Evolutionary conservation across 129 eudicot species (phyloP).

Genomic region (Oenanthe sinensis): DNA sequence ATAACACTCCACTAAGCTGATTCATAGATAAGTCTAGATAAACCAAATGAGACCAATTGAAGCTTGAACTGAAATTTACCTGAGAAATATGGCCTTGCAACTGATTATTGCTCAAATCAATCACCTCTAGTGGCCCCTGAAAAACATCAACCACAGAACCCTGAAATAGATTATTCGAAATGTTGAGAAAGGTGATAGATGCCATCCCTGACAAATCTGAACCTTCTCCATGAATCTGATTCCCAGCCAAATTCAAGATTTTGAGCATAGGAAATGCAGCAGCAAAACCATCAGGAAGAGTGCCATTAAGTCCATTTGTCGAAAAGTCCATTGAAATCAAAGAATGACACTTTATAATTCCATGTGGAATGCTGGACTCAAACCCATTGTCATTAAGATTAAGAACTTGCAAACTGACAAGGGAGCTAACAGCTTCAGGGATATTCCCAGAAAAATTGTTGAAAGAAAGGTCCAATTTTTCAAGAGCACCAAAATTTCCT

Average conservation of each 20-base stretch:
- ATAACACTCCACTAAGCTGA: constrained; percentile 57
- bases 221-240: constrained; percentile 51
- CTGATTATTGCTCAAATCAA: constrained; percentile 71
- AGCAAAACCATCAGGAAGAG: constrained; percentile 58
- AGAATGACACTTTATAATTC: constrained; percentile 47
- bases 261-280: constrained; percentile 54
- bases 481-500: constrained; percentile 67
- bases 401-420: constrained; percentile 37
- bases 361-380: constrained; percentile 44
- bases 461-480: constrained; percentile 60
- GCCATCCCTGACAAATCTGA: constrained; percentile 56
- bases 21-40: constrained; percentile 68
- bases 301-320: constrained; percentile 42
- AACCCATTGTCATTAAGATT: constrained; percentile 49
- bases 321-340: constrained; percentile 60
- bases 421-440: constrained; percentile 64
- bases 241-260: constrained; percentile 56
- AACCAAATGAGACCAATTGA: constrained; percentile 53
- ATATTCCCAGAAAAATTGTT: constrained; percentile 47
- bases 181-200: constrained; percentile 43
- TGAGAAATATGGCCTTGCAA: constrained; percentile 68
- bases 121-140: constrained; percentile 57
- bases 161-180: constrained; percentile 62
- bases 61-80: constrained; percentile 46
- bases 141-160: constrained; percentile 68